Evolutionary conservation across 202 grass and related monocot species (phyloP).

Genomic region (Schoenoplectus tabernaemontani): DNA sequence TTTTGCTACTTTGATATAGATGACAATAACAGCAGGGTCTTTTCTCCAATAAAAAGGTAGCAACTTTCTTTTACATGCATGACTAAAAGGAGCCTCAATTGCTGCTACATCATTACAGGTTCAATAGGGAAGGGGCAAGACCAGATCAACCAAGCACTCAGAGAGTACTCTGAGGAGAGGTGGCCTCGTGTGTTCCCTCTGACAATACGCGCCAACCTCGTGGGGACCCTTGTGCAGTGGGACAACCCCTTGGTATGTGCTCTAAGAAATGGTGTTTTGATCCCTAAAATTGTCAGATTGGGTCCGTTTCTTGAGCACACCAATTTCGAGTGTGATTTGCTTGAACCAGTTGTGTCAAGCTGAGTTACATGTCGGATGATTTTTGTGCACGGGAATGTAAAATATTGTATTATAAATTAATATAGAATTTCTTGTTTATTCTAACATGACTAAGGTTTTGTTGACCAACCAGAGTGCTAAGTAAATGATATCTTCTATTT

Average conservation of each 20-base stretch:
- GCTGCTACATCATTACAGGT: not conserved
- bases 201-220: slow-evolving; percentile 52
- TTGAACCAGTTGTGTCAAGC: slow-evolving; percentile 29
- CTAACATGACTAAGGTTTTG: not conserved
- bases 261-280: slow-evolving; percentile 53
- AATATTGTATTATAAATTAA: not conserved
- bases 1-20: not conserved
- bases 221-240: slow-evolving; percentile 84
- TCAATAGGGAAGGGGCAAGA: not conserved
- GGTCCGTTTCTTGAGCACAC: slow-evolving; percentile 73
- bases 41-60: too few relatives aligned
- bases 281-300: slow-evolving; percentile 69
- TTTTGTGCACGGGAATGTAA: not conserved
- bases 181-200: slow-evolving; percentile 74
- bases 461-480: not conserved
- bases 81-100: not conserved
- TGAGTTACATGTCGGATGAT: slow-evolving; percentile 3
- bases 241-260: slow-evolving; percentile 65
- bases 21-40: not conserved
- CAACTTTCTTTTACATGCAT: not conserved
- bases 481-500: not conserved
- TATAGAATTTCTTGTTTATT: not conserved
- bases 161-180: slow-evolving; percentile 49
- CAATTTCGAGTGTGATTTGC: slow-evolving; percentile 66
- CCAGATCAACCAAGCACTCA: slow-evolving; percentile 28